Base-by-base conservation (phyloP, 2,329 filamentous ascomycete genomes). In the Aspergillus fructus region DNA sequence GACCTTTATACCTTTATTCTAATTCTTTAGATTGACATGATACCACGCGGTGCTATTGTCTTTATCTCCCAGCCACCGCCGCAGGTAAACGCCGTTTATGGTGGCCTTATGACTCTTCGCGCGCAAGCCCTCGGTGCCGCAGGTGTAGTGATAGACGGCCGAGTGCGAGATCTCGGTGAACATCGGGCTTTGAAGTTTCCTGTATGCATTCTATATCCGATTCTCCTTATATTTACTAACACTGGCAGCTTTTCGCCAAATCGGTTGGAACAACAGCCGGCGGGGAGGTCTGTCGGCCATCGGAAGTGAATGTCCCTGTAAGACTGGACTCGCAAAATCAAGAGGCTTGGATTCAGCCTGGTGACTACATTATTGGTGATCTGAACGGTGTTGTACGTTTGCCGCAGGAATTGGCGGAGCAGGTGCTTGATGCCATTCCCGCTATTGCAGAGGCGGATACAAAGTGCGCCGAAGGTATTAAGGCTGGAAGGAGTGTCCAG, bases 121-220 rank as follows among this genome's bases (percentile, higher is more conserved):
- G 81, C 81, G 3, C 72, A 75, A 61, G 68, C 70, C 5, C 71
- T 72, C 42, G 76, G 76, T 5, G 81, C 79, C 1, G 78, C 71
- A 1, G 82, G 81, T 1, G 77, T 78, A 3, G 72, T 84, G 12
- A 77, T 84, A 33, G 81, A 84, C 64, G 82, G 82, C 3, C 73
- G 80, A 4, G 74, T 83, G 54, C 76, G 81, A 9, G 81, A 84
- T 62, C 67, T 84, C 24, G 75, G 81, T 60, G 81, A 84, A 68
- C 82, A 84, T 64, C 77, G 81, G 6, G 78, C 75, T 21, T 65
- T 83, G 19, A 49, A 49, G 0, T 62, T 58, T n/a, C 59, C 57
- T 6, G 55, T 60, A 47, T 9, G 49, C 27, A 15, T 41, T 27
- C 15, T 57, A 27, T 23, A 13, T 40, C 17, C 17, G 5, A 15